Evolutionary conservation across 2,329 filamentous ascomycete species (phyloP).

Genomic region (Arthroderma sp.): DNA sequence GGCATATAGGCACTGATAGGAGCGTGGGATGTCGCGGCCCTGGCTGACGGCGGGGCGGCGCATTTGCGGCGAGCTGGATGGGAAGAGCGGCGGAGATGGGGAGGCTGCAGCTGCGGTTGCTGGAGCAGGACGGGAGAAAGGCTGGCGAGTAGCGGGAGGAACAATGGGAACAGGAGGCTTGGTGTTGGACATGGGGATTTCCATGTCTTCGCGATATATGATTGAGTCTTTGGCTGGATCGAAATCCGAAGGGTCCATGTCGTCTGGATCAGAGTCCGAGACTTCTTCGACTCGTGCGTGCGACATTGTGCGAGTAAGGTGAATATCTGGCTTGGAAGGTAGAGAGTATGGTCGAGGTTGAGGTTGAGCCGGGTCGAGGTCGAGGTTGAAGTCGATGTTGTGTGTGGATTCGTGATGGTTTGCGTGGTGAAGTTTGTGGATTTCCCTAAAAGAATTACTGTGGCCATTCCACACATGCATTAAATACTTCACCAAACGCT

Average conservation of each 20-base stretch:
- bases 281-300: constrained; percentile 79
- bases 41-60: constrained; percentile 20
- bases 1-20: constrained; percentile 84
- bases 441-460: no score
- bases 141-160: background rate
- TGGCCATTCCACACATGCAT: no score
- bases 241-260: constrained; percentile 64
- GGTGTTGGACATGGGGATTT: constrained; percentile 20
- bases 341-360: background rate
- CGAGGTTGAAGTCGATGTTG: background rate
- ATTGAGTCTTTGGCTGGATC: constrained; percentile 29
- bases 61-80: constrained; percentile 30
- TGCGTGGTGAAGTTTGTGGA: background rate
- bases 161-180: constrained; percentile 1
- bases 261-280: constrained; percentile 80
- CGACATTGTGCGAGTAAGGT: constrained; percentile 47
- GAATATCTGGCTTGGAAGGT: background rate
- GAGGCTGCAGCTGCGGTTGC: constrained; percentile 34
- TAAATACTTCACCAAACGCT: no score
- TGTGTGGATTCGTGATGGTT: background rate
- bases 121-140: constrained; percentile 7
- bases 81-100: constrained; percentile 33
- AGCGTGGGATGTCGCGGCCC: constrained; percentile 47
- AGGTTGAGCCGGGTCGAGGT: background rate
- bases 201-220: constrained; percentile 24